Evolutionary conservation across 2,329 filamentous ascomycete species (phyloP).

Genomic region (Lachnellula arida): DNA sequence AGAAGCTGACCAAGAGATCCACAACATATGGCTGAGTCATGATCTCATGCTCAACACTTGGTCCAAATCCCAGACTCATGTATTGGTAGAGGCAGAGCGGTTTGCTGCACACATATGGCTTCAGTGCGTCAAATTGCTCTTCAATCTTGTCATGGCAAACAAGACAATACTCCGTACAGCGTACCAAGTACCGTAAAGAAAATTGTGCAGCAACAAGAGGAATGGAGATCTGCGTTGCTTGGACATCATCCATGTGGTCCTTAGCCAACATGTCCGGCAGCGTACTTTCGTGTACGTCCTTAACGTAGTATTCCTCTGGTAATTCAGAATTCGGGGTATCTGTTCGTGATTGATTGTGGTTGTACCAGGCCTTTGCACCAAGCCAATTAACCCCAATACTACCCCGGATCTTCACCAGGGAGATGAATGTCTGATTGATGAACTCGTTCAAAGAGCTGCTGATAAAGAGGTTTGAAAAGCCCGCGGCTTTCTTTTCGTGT

Average conservation of each 20-base stretch:
- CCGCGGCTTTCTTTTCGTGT: slow-evolving; percentile 29
- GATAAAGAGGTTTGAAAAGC: slow-evolving; percentile 60
- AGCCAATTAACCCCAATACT: slow-evolving; percentile 57
- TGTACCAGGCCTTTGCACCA: slow-evolving; percentile 45
- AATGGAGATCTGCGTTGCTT: slow-evolving; percentile 40
- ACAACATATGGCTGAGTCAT: slow-evolving; percentile 74
- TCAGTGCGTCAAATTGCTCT: slow-evolving; percentile 63
- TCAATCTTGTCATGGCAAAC: slow-evolving; percentile 71
- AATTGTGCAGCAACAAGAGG: slow-evolving; percentile 67
- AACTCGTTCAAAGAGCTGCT: slow-evolving; percentile 66
- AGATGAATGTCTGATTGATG: slow-evolving; percentile 60
- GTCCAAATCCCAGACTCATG: slow-evolving; percentile 78
- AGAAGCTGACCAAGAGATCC: slow-evolving; percentile 79
- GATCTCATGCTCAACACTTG: slow-evolving; percentile 81
- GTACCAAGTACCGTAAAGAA: slow-evolving; percentile 68
- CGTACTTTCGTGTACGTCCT: slow-evolving; percentile 9
- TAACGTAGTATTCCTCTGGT: slow-evolving; percentile 6
- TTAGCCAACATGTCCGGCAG: slow-evolving; percentile 25
- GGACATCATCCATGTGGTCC: slow-evolving; percentile 30
- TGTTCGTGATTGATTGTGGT: slow-evolving; percentile 25
- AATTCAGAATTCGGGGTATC: slow-evolving; percentile 14
- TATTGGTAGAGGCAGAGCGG: slow-evolving; percentile 82
- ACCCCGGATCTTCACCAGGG: slow-evolving; percentile 56
- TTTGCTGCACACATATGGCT: slow-evolving; percentile 73
- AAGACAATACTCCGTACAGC: slow-evolving; percentile 82